Percentiles rank a stretch among this genome's conserved stretches.
These are phyloP conservation scores for Penicillium waksmanii DNA, from an alignment of 495 filamentous ascomycete genomes.

Conservation along the genomic window DNA sequence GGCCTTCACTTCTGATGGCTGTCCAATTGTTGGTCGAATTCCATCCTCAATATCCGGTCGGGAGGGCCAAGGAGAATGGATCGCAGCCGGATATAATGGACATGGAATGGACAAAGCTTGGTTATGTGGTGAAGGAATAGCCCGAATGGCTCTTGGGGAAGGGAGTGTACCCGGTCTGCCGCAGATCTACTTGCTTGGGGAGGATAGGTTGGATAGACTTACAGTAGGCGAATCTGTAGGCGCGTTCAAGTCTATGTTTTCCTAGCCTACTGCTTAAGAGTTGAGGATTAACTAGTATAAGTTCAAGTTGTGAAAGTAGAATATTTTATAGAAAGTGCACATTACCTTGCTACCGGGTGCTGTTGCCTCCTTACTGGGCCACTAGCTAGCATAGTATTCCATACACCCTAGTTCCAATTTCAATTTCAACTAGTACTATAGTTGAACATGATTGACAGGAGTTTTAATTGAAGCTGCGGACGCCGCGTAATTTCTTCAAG, in stretches of 20 bases:
- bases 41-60: conserved; percentile 1
- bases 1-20: conserved; percentile 9
- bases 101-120: conserved; percentile 12
- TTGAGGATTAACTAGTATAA: too few species aligned
- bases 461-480: too few species aligned
- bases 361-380: too few species aligned
- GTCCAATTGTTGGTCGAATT: not conserved
- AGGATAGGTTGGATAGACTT: conserved; percentile 3
- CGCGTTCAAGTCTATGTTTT: not conserved
- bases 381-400: too few species aligned
- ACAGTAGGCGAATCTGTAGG: not conserved
- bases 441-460: too few species aligned
- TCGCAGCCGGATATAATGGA: conserved; percentile 8
- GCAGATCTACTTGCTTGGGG: not conserved
- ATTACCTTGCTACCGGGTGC: too few species aligned
- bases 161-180: not conserved
- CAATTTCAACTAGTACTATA: too few species aligned
- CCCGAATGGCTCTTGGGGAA: conserved; percentile 5
- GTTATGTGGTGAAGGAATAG: conserved; percentile 4
- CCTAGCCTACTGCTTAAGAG: not conserved
- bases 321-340: too few species aligned
- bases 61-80: conserved; percentile 7
- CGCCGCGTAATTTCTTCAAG: too few species aligned
- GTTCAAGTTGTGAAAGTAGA: too few species aligned
- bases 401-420: too few species aligned